Percentiles rank a stretch among this genome's conserved stretches.
Evolutionary conservation across 306 rosid species (phyloP).

Genomic region (Dryas alaskensis): DNA sequence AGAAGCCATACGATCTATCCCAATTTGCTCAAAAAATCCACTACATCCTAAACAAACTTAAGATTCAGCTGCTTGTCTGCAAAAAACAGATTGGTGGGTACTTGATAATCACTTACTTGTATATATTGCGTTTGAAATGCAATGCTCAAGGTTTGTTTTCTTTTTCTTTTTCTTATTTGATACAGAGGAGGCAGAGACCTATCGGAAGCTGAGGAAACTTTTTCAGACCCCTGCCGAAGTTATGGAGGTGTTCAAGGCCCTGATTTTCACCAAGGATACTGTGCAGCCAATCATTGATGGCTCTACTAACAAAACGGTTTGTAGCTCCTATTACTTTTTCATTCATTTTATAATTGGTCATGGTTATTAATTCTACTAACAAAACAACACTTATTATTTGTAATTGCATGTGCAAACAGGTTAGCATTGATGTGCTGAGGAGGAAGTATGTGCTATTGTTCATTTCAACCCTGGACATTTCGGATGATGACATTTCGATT

Average conservation of each 20-base stretch:
- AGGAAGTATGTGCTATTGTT: constrained; percentile 56
- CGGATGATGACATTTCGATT: constrained; percentile 28
- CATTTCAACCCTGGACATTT: constrained; percentile 49
- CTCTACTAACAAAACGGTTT: constrained; percentile 42
- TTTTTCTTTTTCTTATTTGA: neutral
- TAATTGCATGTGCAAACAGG: constrained; percentile 22
- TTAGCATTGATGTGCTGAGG: constrained; percentile 37
- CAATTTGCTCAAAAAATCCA: constrained; percentile 55
- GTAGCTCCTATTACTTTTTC: neutral
- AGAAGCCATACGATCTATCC: constrained; percentile 46
- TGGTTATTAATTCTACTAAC: neutral
- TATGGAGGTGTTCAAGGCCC: constrained; percentile 31
- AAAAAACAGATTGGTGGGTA: constrained; percentile 46
- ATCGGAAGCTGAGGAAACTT: constrained; percentile 23
- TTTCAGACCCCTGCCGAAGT: constrained; percentile 37
- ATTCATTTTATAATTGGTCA: neutral
- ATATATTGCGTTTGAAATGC: neutral
- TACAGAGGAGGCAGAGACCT: constrained; percentile 32
- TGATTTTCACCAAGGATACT: constrained; percentile 21
- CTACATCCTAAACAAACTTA: constrained; percentile 48
- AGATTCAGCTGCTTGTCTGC: constrained; percentile 37
- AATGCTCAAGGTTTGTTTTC: neutral
- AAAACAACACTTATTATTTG: neutral
- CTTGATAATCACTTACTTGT: no score
- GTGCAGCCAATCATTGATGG: constrained; percentile 49